These are phyloP conservation scores for Leccinum angustisporum DNA, from an alignment of 1,284 basidiomycete species.

Conservation along the genomic window DNA sequence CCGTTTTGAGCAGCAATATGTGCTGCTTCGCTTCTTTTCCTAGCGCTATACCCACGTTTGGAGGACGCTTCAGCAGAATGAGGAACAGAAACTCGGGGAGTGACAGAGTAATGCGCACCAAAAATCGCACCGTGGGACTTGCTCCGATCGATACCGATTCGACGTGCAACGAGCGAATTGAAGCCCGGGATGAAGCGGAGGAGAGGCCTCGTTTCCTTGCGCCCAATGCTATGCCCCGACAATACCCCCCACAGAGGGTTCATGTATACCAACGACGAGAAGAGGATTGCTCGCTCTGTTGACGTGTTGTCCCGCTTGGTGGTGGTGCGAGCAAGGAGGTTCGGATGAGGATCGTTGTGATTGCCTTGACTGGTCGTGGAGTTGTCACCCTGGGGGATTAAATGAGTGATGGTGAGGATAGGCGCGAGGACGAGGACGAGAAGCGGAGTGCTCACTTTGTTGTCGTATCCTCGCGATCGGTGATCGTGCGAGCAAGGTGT, in stretches of 20 bases:
- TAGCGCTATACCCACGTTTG: conserved; percentile 63
- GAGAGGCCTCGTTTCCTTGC: conserved; percentile 20
- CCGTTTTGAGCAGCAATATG: conserved; percentile 58
- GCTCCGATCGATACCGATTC: conserved; percentile 64
- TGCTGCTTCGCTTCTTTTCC: conserved; percentile 66
- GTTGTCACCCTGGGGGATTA: too few species aligned
- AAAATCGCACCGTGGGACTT: conserved; percentile 63
- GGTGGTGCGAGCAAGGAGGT: too few species aligned
- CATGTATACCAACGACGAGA: conserved; percentile 5
- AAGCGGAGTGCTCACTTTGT: too few species aligned
- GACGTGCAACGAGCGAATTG: conserved; percentile 81
- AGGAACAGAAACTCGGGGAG: conserved; percentile 14
- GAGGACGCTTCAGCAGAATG: conserved; percentile 41
- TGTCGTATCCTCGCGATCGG: too few species aligned
- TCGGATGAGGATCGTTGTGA: too few species aligned
- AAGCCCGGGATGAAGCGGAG: conserved; percentile 54
- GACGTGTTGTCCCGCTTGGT: too few species aligned
- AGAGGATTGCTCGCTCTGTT: too few species aligned
- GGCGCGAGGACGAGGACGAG: too few species aligned
- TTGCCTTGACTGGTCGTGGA: too few species aligned
- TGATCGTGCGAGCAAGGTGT: too few species aligned
- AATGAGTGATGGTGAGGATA: too few species aligned
- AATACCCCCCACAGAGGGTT: conserved; percentile 22
- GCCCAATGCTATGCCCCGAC: conserved; percentile 27
- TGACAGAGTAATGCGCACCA: conserved; percentile 27